Evolutionary conservation across 1,284 basidiomycete genomes (phyloP).

Genomic region (Papiliotrema terrestris): DNA sequence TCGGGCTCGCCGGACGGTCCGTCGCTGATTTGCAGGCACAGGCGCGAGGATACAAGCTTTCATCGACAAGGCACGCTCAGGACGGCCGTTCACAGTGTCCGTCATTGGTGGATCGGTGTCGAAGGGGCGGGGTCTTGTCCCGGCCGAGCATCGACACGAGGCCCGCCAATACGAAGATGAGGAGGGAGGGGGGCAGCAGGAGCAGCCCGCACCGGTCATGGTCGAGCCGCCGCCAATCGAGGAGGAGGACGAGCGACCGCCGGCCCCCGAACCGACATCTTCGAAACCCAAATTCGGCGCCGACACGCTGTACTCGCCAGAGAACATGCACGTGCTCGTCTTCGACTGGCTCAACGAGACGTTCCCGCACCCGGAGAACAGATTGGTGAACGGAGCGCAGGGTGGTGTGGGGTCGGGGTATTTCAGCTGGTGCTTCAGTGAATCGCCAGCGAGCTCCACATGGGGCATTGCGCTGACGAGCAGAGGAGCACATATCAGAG

Average conservation of each 20-base stretch:
- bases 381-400: conserved; percentile 38
- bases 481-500: conserved; percentile 44
- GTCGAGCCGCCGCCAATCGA: not conserved
- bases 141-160: conserved; percentile 4
- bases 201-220: conserved; percentile 2
- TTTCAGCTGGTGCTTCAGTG: conserved; percentile 46
- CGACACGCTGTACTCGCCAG: conserved; percentile 41
- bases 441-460: conserved; percentile 7
- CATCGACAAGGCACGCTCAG: conserved; percentile 35
- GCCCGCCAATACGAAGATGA: not conserved
- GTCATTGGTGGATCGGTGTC: conserved; percentile 45
- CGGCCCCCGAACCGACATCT: not conserved
- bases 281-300: conserved; percentile 18
- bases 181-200: conserved; percentile 1
- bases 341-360: conserved; percentile 43
- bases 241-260: conserved; percentile 2
- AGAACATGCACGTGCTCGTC: conserved; percentile 44
- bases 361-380: conserved; percentile 28
- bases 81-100: conserved; percentile 36
- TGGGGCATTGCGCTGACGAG: not conserved
- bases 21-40: conserved; percentile 14
- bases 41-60: conserved; percentile 36
- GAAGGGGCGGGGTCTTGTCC: conserved; percentile 38
- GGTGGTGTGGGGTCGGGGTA: conserved; percentile 46
- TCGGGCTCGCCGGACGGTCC: not conserved